Conservation (phyloP, 169 alveolate genomes). For the Cryptosporidium bovis region DNA sequence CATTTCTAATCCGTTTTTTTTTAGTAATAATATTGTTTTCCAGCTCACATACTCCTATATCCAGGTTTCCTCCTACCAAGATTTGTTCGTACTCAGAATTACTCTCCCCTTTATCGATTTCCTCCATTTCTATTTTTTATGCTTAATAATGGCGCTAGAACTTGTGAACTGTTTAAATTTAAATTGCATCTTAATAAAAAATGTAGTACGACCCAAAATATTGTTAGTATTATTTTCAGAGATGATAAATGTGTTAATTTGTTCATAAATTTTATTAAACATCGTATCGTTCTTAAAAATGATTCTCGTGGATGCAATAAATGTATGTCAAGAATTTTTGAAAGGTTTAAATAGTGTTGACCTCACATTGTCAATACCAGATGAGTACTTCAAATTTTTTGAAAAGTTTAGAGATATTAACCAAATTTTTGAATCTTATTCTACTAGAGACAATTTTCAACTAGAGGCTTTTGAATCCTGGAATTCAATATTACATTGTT, state of each 20-base stretch:
- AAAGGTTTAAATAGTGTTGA: neutral
- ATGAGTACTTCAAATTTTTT: neutral
- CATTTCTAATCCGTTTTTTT: slow-evolving; percentile 15
- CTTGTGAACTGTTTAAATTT: too few relatives aligned
- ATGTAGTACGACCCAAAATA: too few relatives aligned
- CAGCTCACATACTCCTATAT: neutral
- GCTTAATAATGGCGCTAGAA: too few relatives aligned
- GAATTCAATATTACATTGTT: slow-evolving; percentile 45
- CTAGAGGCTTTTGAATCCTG: slow-evolving; percentile 19
- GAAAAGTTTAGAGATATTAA: slow-evolving; percentile 13
- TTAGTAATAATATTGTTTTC: slow-evolving; percentile 9
- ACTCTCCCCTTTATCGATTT: neutral
- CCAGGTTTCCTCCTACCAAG: neutral
- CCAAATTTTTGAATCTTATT: slow-evolving; percentile 1
- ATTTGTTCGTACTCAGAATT: slow-evolving; percentile 5
- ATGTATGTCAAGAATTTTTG: slow-evolving; percentile 21
- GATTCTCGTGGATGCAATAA: neutral
- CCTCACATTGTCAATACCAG: neutral
- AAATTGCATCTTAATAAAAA: too few relatives aligned
- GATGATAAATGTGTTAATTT: too few relatives aligned
- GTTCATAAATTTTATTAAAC: too few relatives aligned
- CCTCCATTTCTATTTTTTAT: neutral
- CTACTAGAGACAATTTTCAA: neutral
- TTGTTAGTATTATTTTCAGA: too few relatives aligned
- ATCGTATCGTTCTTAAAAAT: neutral